phyloP scores from a whole-genome alignment of 2,329 filamentous ascomycete genomes.

The Lecanicillium sp. region DNA sequence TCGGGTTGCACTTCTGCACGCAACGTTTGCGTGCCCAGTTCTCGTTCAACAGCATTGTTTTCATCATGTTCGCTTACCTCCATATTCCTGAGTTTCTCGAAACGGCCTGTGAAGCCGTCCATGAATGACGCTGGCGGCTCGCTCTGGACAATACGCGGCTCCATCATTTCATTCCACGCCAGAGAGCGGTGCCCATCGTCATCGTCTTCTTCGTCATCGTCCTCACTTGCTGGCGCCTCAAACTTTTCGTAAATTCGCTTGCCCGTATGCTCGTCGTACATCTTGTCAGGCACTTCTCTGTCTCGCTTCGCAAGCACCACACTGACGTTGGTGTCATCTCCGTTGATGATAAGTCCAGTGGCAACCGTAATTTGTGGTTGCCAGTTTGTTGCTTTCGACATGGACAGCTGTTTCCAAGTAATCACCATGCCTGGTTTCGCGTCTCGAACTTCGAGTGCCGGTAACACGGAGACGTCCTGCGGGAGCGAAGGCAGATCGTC shows the following conservation, averaged over 20 bases:
- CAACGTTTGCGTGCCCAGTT: slow-evolving; percentile 20
- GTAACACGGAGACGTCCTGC: slow-evolving; percentile 44
- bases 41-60: slow-evolving; percentile 15
- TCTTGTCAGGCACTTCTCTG: slow-evolving; percentile 46
- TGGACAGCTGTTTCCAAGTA: slow-evolving; percentile 56
- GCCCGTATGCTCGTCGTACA: slow-evolving; percentile 59
- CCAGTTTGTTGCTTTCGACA: slow-evolving; percentile 57
- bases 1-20: slow-evolving; percentile 13
- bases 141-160: slow-evolving; percentile 54
- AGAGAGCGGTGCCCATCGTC: slow-evolving; percentile 56
- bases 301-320: slow-evolving; percentile 65
- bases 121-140: slow-evolving; percentile 19
- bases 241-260: slow-evolving; percentile 70
- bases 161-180: slow-evolving; percentile 53
- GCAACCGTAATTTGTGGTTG: slow-evolving; percentile 54
- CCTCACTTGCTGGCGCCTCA: slow-evolving; percentile 59
- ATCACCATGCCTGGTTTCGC: slow-evolving; percentile 54
- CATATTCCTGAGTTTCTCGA: slow-evolving; percentile 3
- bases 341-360: slow-evolving; percentile 56
- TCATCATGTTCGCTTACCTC: slow-evolving; percentile 15
- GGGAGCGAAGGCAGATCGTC: slow-evolving; percentile 59
- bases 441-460: slow-evolving; percentile 37
- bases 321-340: slow-evolving; percentile 45
- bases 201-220: slow-evolving; percentile 48
- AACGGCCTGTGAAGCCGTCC: slow-evolving; percentile 5